Conservation (phyloP, 495 filamentous ascomycete genomes). For the Trichoderma reesei region DNA sequence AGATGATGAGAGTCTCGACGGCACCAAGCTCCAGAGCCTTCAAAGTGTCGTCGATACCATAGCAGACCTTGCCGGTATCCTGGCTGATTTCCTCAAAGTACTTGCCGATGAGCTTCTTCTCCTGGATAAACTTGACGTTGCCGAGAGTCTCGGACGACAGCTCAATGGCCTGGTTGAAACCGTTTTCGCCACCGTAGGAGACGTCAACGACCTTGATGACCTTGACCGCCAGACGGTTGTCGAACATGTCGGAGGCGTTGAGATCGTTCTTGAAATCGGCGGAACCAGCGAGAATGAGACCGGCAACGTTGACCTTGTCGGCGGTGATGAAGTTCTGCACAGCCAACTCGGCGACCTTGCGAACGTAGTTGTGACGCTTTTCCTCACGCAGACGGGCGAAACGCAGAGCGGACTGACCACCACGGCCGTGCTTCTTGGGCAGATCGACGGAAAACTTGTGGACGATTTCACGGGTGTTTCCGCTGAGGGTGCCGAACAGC, state of each 20-base stretch:
- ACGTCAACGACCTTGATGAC: slow-evolving; percentile 99
- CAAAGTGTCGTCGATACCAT: slow-evolving; percentile 93
- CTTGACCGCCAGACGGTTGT: slow-evolving; percentile 78
- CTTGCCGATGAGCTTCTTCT: slow-evolving; percentile 97
- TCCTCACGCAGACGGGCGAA: slow-evolving; percentile 99
- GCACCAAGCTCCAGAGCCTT: slow-evolving; percentile 96
- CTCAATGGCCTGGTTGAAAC: slow-evolving; percentile 98
- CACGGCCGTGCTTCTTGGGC: slow-evolving; percentile 98
- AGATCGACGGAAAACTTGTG: slow-evolving; percentile 97
- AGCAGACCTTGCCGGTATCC: slow-evolving; percentile 91
- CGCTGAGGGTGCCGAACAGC: slow-evolving; percentile 90
- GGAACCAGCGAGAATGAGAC: slow-evolving; percentile 88
- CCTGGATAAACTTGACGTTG: slow-evolving; percentile 99
- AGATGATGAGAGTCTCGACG: slow-evolving; percentile 91
- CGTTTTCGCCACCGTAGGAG: slow-evolving; percentile 97
- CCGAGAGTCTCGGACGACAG: slow-evolving; percentile 88
- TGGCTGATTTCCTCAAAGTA: slow-evolving; percentile 99
- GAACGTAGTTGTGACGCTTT: slow-evolving; percentile 98
- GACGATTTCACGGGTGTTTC: slow-evolving; percentile 92
- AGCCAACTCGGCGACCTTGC: slow-evolving; percentile 93
- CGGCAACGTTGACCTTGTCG: slow-evolving; percentile 95
- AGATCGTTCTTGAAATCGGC: slow-evolving; percentile 99
- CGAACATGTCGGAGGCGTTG: slow-evolving; percentile 96
- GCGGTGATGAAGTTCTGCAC: slow-evolving; percentile 97
- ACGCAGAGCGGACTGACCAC: slow-evolving; percentile 97